Percentiles rank a stretch among this genome's conserved stretches.
phyloP scores from a whole-genome alignment of 2,329 filamentous ascomycete species.

The Fusarium graminum region DNA sequence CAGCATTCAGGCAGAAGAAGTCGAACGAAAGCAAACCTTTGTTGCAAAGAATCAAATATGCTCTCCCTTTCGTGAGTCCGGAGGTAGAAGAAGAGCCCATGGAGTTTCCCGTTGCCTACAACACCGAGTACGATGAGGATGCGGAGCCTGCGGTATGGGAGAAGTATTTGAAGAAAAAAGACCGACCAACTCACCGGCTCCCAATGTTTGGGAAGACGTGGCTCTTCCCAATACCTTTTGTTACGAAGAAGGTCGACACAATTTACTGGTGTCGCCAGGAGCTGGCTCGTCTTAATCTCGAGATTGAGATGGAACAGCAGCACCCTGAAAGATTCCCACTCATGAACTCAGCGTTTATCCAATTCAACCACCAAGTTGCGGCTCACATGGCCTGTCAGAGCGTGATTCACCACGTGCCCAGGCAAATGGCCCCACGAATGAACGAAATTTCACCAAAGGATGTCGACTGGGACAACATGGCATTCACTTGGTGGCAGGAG shows the following conservation, averaged over 20 bases:
- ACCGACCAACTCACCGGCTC: slow-evolving; percentile 87
- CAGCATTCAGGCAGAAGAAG: slow-evolving; percentile 51
- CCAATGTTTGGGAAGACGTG: slow-evolving; percentile 73
- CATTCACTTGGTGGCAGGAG: slow-evolving; percentile 91
- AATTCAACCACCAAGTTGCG: slow-evolving; percentile 97
- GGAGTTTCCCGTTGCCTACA: slow-evolving; percentile 74
- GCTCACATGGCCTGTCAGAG: slow-evolving; percentile 98
- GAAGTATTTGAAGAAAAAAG: slow-evolving; percentile 82
- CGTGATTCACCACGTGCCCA: slow-evolving; percentile 89
- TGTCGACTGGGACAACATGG: slow-evolving; percentile 98
- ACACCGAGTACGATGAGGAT: slow-evolving; percentile 68
- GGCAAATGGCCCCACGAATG: slow-evolving; percentile 90
- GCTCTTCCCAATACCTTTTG: slow-evolving; percentile 81
- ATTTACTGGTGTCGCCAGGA: slow-evolving; percentile 93
- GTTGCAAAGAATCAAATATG: slow-evolving; percentile 64
- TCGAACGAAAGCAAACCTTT: slow-evolving; percentile 61
- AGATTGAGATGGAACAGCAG: slow-evolving; percentile 91
- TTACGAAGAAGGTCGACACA: slow-evolving; percentile 93
- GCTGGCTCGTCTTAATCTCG: slow-evolving; percentile 86
- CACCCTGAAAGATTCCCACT: slow-evolving; percentile 87
- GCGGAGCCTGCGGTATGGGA: slow-evolving; percentile 80
- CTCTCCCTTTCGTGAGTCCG: slow-evolving; percentile 63
- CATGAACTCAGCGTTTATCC: slow-evolving; percentile 97
- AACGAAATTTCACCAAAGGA: slow-evolving; percentile 96
- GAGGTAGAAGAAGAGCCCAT: slow-evolving; percentile 57